Base-by-base conservation (phyloP, 2,329 filamentous ascomycete genomes). In the Stagonosporopsis rhizophila region DNA sequence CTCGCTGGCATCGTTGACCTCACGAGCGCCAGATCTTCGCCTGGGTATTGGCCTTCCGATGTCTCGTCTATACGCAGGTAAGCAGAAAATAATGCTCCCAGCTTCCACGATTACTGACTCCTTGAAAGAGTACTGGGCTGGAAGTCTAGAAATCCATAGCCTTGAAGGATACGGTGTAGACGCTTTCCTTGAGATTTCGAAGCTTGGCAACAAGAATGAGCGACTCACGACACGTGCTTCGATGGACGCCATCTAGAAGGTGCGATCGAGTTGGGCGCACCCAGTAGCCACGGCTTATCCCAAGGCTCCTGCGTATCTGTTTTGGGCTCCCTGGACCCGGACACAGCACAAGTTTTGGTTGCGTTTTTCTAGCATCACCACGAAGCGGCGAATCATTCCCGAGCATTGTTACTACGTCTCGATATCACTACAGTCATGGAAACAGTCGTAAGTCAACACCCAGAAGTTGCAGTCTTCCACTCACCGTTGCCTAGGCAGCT, bases 181-280 rank as follows among this genome's bases (percentile, higher is more conserved):
- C 79, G 93, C 91, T 0, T 99, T 99, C 71, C 78, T 99, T 61
- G 93, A 98, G 73, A 96, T 99, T 58, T 96, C 92, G 5, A 96
- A 96, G 75, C 82, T 99, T 54, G 95, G 95, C 19, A 99, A 99
- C 75, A 97, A 96, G 82, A 97, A 98, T 71, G 95, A 99, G 80
- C 92, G 96, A 57, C 82, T 99, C 59, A 92, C 83, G 17, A 83
- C 80, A 12, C 72, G 81, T 56, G 81, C 81, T 3, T 79, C 75
- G n/a, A 82, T 83, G 79, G 81, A 83, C 62, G 79, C 80, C 7
- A 75, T 81, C 17, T 81, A 73, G 47, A 35, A 56, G 23, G 41
- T 30, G 15, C 41, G 28, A 28, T 17, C 20, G 15, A 30, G 15
- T 38, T 11, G 19, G 27, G 46, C 3, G n/a, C 6, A 1, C 1